A percentile compares a stretch with the other conserved stretches of the same genome.
phyloP scores from a whole-genome alignment of 805 yeast species.

The Yamadazyma kitorensis region DNA sequence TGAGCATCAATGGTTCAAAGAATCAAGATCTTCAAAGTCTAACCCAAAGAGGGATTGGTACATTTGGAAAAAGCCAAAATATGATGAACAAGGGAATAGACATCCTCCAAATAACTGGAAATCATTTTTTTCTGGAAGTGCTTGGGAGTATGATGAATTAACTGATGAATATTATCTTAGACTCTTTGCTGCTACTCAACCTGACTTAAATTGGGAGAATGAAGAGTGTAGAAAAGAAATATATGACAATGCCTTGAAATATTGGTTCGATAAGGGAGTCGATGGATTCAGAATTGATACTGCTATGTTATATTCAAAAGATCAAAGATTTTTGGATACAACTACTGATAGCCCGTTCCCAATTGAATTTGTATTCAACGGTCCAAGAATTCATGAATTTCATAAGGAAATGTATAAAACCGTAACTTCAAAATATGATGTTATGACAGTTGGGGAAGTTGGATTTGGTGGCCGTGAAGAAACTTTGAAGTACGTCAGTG shows the following conservation, averaged over 20 bases:
- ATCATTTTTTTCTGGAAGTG: constrained; percentile 51
- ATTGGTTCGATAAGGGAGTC: constrained; percentile 55
- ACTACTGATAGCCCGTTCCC: constrained; percentile 37
- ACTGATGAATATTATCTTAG: constrained; percentile 56
- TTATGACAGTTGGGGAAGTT: constrained; percentile 58
- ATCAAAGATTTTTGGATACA: constrained; percentile 44
- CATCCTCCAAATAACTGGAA: constrained; percentile 59
- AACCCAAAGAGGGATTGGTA: constrained; percentile 63
- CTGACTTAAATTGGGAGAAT: constrained; percentile 63
- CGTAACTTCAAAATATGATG: constrained; percentile 45
- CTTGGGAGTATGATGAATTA: constrained; percentile 55
- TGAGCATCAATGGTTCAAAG: constrained; percentile 58
- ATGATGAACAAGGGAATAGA: constrained; percentile 47
- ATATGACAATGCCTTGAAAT: constrained; percentile 46
- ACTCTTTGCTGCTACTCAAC: constrained; percentile 53
- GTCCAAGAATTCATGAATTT: constrained; percentile 58
- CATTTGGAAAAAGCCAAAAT: constrained; percentile 52
- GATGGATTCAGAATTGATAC: constrained; percentile 62
- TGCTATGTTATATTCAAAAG: constrained; percentile 52
- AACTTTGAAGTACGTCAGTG: constrained; percentile 42
- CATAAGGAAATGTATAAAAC: constrained; percentile 48
- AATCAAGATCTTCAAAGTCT: constrained; percentile 47
- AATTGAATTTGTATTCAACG: constrained; percentile 32
- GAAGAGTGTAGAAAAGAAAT: constrained; percentile 35
- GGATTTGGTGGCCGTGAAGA: constrained; percentile 42